Percentiles rank a stretch among this genome's conserved stretches.
phyloP scores from a whole-genome alignment of 139 green algal species.

The Chlorella ohadii region DNA sequence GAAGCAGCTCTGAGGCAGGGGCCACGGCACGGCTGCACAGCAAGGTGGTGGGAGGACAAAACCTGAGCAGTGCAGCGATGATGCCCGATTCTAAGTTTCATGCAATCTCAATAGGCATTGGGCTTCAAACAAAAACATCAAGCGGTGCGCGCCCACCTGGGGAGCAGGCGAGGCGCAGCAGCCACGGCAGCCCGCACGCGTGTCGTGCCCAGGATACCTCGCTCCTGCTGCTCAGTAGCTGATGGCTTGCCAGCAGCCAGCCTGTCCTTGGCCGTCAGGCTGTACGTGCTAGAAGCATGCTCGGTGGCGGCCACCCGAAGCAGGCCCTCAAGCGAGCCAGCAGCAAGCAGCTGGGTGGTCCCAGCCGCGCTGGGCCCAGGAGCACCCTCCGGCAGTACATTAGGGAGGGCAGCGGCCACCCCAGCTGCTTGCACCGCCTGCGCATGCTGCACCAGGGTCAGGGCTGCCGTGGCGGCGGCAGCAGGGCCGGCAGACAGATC shows the following conservation, averaged over 20 bases:
- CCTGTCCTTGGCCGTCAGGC: background rate
- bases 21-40: constrained; percentile 11
- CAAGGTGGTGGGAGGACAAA: background rate
- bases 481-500: background rate
- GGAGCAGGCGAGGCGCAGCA: constrained; percentile 16
- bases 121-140: no score
- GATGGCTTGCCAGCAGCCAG: background rate
- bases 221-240: background rate
- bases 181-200: background rate
- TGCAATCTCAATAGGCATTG: no score
- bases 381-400: background rate
- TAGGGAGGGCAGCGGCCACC: background rate
- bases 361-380: background rate
- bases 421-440: background rate
- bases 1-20: constrained; percentile 35
- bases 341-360: background rate
- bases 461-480: background rate
- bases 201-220: background rate
- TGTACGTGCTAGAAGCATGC: background rate
- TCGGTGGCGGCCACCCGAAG: constrained; percentile 46
- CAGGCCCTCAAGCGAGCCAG: constrained; percentile 42
- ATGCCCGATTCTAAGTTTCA: no score
- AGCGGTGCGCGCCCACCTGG: no score
- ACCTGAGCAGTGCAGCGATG: background rate
- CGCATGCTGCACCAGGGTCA: constrained; percentile 18